Conservation (phyloP, 2,329 filamentous ascomycete genomes). For the Nigrospora osmanthi region DNA sequence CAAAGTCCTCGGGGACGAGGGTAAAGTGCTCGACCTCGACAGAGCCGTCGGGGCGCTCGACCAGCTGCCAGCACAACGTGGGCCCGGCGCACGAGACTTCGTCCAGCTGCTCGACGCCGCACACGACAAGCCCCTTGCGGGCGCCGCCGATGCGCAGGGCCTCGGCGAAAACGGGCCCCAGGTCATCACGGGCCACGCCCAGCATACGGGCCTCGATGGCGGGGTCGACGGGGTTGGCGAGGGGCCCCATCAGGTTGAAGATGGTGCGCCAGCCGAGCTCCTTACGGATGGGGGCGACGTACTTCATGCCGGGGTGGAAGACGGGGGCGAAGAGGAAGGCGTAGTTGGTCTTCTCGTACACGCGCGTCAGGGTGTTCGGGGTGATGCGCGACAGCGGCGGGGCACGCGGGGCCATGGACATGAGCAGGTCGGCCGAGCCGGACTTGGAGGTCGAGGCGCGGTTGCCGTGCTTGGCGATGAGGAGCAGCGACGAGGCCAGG, state of each 20-base stretch:
- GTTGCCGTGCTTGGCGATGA: slow-evolving; percentile 94
- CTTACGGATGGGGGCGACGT: slow-evolving; percentile 76
- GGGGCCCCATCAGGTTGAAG: slow-evolving; percentile 91
- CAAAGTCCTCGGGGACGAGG: slow-evolving; percentile 80
- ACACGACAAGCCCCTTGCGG: slow-evolving; percentile 82
- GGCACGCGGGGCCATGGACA: slow-evolving; percentile 61
- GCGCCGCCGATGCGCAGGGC: slow-evolving; percentile 70
- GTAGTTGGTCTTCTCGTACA: slow-evolving; percentile 82
- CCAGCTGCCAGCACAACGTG: slow-evolving; percentile 82
- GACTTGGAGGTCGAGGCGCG: slow-evolving; percentile 91
- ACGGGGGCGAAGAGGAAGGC: slow-evolving; percentile 92
- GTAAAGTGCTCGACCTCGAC: slow-evolving; percentile 67
- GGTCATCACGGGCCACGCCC: slow-evolving; percentile 81
- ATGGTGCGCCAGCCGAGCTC: slow-evolving; percentile 92
- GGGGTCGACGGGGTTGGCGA: slow-evolving; percentile 84
- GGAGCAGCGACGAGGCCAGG: slow-evolving; percentile 74
- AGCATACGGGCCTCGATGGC: slow-evolving; percentile 82
- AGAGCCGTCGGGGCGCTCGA: slow-evolving; percentile 31
- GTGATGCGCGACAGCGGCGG: slow-evolving; percentile 70
- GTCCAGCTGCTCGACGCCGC: slow-evolving; percentile 89
- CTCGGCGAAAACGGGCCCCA: slow-evolving; percentile 84
- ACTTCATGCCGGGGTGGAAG: slow-evolving; percentile 92
- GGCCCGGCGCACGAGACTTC: slow-evolving; percentile 87
- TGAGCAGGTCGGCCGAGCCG: slow-evolving; percentile 86
- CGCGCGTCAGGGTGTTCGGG: slow-evolving; percentile 58